Evolutionary conservation across 176 grass and related monocot genomes (phyloP), one percentile per base, ranked within the genome.

Genomic region (Urochloa ruziziensis): DNA sequence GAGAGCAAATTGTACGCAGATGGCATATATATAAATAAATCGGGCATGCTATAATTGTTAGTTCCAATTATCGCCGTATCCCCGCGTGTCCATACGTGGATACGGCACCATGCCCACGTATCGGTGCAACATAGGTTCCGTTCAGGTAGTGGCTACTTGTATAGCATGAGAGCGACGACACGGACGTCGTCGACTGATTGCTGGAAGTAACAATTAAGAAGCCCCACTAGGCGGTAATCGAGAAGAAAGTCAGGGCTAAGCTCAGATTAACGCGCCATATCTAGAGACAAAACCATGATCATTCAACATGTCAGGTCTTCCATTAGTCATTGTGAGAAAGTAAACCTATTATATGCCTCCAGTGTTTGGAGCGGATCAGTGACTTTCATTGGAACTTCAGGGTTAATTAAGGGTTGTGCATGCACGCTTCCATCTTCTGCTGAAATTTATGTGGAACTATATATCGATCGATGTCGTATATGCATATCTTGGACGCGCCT

Each of bases 21-120:
- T 40, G 60, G 14, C 62, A 2, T 62, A 17, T 56, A 17, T 62
- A 62, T 32, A 32, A 17, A 62, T 17, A 74, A 79, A 51, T 30
- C 5, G 5, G 24, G 23, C 27, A 62, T 25, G 54, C 54, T 24
- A 24, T 10, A 57, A 57, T 57, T 57, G 54, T 57, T 7, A 34
- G n/a, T 51, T 85, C 78, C 43, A 70, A 37, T 70, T 81, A 85
- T 77, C 54, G n/a, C n/a, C n/a, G n/a, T n/a, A 81, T 77, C 83
- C 71, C 52, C 27, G n/a, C n/a, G n/a, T 82, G 71, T 81, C 56
- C n/a, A 44, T 57, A 21, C 81, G 40, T 24, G 51, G 77, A 73
- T 67, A 83, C 61, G 70, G 37, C 81, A 66, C n/a, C n/a, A n/a
- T n/a, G n/a, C n/a, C n/a, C n/a, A n/a, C n/a, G n/a, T n/a, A n/a